Percentiles rank a stretch among this genome's conserved stretches.
Conservation (phyloP, 148 eudicot species). For the Dianthus caryophyllus region DNA sequence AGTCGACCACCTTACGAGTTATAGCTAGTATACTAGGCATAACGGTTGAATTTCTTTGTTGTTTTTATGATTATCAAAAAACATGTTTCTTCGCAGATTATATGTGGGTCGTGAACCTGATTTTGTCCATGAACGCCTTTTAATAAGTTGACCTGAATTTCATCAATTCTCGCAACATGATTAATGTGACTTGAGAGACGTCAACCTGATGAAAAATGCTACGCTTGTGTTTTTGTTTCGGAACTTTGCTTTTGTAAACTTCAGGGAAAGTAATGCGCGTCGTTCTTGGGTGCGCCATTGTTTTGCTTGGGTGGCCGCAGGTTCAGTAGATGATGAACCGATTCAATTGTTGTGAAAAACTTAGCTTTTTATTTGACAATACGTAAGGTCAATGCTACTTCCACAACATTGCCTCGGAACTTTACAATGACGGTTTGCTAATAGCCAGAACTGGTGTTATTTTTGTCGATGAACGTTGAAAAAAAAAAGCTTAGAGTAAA, state of each 20-base stretch:
- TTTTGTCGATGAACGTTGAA: no score
- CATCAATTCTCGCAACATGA: no score
- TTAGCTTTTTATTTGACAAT: not conserved
- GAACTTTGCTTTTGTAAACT: constrained; percentile 28
- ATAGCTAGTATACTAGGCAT: no score
- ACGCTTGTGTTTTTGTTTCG: constrained; percentile 32
- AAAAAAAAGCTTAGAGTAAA: no score
- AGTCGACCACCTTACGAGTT: no score
- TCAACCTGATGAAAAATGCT: constrained; percentile 52
- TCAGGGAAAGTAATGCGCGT: constrained; percentile 25
- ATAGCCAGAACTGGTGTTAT: not conserved
- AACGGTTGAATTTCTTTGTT: not conserved
- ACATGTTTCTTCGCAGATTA: no score
- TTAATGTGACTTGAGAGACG: not conserved
- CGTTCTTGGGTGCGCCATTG: constrained; percentile 37
- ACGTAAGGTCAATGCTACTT: no score
- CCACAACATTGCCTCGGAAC: no score
- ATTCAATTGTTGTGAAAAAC: not conserved
- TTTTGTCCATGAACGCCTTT: no score
- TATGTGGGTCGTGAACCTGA: no score
- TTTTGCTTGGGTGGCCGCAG: constrained; percentile 17
- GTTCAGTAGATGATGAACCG: constrained; percentile 33
- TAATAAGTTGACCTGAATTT: no score
- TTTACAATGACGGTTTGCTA: no score
- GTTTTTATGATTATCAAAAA: not conserved